Percentiles rank a stretch among this genome's conserved stretches.
Conservation (phyloP, 75 land plant species). For the Larix kaempferi region DNA sequence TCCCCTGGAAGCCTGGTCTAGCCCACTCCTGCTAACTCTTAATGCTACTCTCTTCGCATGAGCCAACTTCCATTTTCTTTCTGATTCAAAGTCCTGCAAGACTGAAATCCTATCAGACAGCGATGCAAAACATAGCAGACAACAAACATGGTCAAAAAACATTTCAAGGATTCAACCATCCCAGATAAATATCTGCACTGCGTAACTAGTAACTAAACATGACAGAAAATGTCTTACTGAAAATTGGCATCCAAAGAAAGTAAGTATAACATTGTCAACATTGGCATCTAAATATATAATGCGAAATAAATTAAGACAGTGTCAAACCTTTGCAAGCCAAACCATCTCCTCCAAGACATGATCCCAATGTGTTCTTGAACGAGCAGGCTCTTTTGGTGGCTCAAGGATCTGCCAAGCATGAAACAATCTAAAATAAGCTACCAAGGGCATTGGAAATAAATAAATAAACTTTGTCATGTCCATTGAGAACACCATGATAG, state of each 20-base stretch:
- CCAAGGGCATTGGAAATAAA: no score
- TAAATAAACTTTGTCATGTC: no score
- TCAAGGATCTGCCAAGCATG: conserved; percentile 48
- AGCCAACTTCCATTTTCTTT: conserved; percentile 95
- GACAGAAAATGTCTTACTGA: background rate
- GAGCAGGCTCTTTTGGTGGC: conserved; percentile 79
- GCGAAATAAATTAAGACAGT: background rate
- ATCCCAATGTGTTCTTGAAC: conserved; percentile 97
- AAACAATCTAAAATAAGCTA: no score
- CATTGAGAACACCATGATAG: no score
- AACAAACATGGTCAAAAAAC: background rate
- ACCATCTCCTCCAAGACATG: conserved; percentile 98
- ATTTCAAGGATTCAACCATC: background rate
- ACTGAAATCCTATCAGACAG: background rate
- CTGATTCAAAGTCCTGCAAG: conserved; percentile 93
- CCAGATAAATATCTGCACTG: background rate
- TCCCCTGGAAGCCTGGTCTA: conserved; percentile 75
- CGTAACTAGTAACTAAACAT: background rate
- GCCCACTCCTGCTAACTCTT: conserved; percentile 73
- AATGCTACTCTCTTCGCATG: conserved; percentile 92
- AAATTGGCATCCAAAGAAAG: background rate
- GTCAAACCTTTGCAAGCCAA: conserved; percentile 95
- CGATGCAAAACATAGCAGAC: background rate
- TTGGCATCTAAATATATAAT: background rate
- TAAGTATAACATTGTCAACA: background rate